Percentiles rank a stretch among this genome's conserved stretches.
These are phyloP conservation scores for Parietaria judaica DNA, from an alignment of 306 rosid species.

Conservation along the genomic window DNA sequence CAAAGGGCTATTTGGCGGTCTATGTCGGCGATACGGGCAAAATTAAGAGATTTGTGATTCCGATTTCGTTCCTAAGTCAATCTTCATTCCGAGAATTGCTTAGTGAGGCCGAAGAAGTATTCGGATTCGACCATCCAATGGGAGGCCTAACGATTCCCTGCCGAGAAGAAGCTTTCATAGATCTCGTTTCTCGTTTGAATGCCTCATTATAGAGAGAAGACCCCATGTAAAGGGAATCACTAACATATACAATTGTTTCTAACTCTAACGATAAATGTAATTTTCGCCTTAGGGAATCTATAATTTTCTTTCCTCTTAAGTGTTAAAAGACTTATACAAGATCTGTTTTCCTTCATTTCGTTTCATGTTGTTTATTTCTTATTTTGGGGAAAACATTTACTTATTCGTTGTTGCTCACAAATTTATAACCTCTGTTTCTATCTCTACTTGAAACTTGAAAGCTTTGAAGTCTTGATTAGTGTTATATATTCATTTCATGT, in stretches of 20 bases:
- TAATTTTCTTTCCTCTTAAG: not conserved
- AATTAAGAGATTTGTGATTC: not conserved
- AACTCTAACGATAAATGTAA: not conserved
- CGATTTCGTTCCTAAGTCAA: not conserved
- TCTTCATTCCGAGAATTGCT: not conserved
- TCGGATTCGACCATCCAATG: not conserved
- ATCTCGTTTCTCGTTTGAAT: not conserved
- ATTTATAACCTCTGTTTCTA: no score
- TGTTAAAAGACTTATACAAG: not conserved
- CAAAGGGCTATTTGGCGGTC: slow-evolving; percentile 1
- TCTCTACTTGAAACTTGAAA: no score
- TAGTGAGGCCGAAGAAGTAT: not conserved
- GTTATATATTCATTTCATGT: no score
- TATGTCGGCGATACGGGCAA: not conserved
- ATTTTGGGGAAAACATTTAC: not conserved
- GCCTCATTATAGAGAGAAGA: not conserved
- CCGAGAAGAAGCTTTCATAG: not conserved
- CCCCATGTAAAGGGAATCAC: not conserved
- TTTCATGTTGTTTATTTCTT: no score
- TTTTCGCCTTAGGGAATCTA: not conserved
- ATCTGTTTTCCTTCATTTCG: not conserved
- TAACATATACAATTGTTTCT: not conserved
- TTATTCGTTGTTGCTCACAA: no score
- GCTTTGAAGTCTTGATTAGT: no score
- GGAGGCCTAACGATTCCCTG: not conserved